phyloP scores from a whole-genome alignment of 495 filamentous ascomycete species.

The Daldinia bambusicola region DNA sequence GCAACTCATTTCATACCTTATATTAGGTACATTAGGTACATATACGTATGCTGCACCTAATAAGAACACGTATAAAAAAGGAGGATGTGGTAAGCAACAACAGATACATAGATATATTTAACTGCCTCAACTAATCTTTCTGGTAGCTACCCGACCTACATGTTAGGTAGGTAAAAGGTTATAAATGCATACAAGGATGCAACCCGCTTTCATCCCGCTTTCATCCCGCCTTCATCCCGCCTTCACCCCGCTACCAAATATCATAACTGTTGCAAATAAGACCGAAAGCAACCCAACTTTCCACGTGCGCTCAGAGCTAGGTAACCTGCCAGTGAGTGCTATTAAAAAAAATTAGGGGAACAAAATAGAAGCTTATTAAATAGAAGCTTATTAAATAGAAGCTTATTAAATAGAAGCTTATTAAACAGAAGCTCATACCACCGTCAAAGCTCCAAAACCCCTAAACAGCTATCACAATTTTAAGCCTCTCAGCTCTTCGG shows the following conservation, averaged over 20 bases:
- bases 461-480: background rate
- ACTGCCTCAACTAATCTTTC: too few species aligned
- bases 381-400: background rate
- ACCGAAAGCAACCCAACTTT: too few species aligned
- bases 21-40: too few species aligned
- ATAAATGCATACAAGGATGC: background rate
- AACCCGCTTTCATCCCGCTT: background rate
- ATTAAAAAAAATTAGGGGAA: background rate
- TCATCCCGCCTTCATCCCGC: background rate
- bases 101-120: too few species aligned
- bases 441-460: background rate
- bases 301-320: too few species aligned
- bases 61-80: too few species aligned
- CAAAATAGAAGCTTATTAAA: background rate
- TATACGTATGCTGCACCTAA: too few species aligned
- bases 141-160: too few species aligned
- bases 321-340: too few species aligned
- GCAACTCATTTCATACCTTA: too few species aligned
- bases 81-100: too few species aligned
- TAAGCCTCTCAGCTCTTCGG: background rate
- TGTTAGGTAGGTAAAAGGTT: background rate
- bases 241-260: slow-evolving; percentile 1
- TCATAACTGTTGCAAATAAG: background rate
- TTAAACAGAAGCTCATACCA: background rate
- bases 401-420: background rate